phyloP scores from a whole-genome alignment of 108 stramenopile species.

The Poteriospumella lacustris region DNA sequence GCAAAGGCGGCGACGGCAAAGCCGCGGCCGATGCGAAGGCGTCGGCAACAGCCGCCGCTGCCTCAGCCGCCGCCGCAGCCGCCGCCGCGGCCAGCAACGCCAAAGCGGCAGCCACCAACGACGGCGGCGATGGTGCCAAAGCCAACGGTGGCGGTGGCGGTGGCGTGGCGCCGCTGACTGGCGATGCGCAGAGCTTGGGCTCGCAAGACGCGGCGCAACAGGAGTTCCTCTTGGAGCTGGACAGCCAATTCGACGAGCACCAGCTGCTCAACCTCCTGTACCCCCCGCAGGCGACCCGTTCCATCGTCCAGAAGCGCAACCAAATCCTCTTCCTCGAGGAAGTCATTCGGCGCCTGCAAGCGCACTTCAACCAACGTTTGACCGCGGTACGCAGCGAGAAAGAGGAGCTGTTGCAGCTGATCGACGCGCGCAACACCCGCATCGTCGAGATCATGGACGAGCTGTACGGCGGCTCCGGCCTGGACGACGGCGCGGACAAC shows the following conservation, averaged over 20 bases:
- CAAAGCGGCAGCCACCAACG: too few relatives aligned
- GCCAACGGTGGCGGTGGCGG: background rate
- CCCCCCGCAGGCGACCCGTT: slow-evolving; percentile 52
- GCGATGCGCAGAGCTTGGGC: background rate
- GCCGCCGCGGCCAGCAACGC: background rate
- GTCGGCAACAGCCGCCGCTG: background rate
- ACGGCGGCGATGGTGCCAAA: background rate
- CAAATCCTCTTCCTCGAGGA: slow-evolving; percentile 56
- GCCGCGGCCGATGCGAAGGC: background rate
- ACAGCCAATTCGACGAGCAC: background rate
- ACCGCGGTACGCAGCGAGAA: slow-evolving; percentile 32
- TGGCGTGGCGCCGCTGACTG: background rate
- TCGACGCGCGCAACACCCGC: slow-evolving; percentile 50
- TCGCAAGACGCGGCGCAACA: background rate
- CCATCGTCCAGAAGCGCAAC: slow-evolving; percentile 46
- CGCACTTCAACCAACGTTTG: slow-evolving; percentile 54
- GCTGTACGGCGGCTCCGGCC: slow-evolving; percentile 33
- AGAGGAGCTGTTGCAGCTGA: slow-evolving; percentile 33
- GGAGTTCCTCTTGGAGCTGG: too few relatives aligned
- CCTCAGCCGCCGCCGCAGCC: background rate
- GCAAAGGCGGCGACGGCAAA: too few relatives aligned
- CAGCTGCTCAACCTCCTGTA: slow-evolving; percentile 45
- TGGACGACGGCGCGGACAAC: too few relatives aligned
- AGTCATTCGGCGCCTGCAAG: slow-evolving; percentile 39
- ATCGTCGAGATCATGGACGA: slow-evolving; percentile 52